Conservation (phyloP, 805 yeast species). For the Myxozyma monticola region DNA sequence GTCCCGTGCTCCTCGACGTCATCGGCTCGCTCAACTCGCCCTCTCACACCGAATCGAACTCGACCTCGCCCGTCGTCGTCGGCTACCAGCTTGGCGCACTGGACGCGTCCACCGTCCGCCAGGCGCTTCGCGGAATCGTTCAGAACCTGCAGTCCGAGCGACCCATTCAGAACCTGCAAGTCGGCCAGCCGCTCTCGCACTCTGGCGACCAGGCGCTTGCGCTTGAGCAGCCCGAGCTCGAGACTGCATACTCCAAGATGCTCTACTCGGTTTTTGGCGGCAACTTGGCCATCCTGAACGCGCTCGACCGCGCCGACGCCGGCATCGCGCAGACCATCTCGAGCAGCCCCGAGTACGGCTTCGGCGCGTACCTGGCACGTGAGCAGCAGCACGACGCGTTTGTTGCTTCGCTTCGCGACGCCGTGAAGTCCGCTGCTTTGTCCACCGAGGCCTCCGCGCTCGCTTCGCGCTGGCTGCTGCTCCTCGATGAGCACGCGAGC, state of each 20-base stretch:
- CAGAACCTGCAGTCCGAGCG: conserved; percentile 51
- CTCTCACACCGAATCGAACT: neutral
- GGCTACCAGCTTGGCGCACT: conserved; percentile 55
- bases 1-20: conserved; percentile 75
- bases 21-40: conserved; percentile 51
- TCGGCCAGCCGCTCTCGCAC: conserved; percentile 48
- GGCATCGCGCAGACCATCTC: conserved; percentile 46
- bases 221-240: conserved; percentile 46
- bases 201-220: conserved; percentile 30
- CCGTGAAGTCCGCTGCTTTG: conserved; percentile 40
- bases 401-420: conserved; percentile 46
- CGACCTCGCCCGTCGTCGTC: conserved; percentile 46
- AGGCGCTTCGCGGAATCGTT: conserved; percentile 50
- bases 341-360: conserved; percentile 75
- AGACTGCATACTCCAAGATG: conserved; percentile 74
- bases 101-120: conserved; percentile 43
- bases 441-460: conserved; percentile 52
- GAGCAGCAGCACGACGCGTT: conserved; percentile 54
- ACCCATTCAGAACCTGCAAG: conserved; percentile 63
- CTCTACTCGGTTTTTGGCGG: conserved; percentile 64
- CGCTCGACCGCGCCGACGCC: conserved; percentile 45
- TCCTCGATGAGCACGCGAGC: conserved; percentile 25
- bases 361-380: conserved; percentile 66
- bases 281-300: conserved; percentile 62
- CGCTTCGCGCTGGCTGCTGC: conserved; percentile 71